Percentiles rank a stretch among this genome's conserved stretches.
Conservation (phyloP, 2,329 filamentous ascomycete genomes). For the Fusarium transvaalense region DNA sequence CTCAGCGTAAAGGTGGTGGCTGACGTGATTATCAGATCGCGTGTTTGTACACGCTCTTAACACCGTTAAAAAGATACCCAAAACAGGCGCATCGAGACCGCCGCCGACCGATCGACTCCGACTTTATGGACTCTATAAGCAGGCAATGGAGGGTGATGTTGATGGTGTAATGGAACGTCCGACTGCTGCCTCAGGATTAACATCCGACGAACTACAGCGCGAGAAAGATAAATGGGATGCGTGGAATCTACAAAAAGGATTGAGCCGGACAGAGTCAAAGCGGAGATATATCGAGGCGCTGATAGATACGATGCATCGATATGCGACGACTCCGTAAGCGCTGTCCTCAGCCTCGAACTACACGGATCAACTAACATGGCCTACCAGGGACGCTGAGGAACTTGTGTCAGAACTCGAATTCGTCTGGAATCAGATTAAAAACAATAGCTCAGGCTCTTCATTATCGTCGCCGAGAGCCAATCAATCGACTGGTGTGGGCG, state of each 20-base stretch:
- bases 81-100: constrained; percentile 89
- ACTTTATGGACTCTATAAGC: constrained; percentile 98
- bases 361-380: constrained; percentile 36
- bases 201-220: constrained; percentile 66
- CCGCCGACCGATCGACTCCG: constrained; percentile 86
- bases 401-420: constrained; percentile 97
- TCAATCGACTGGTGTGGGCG: constrained; percentile 46
- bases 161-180: constrained; percentile 93
- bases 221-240: constrained; percentile 87
- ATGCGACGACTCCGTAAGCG: constrained; percentile 84
- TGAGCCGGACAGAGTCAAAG: constrained; percentile 93
- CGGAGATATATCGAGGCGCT: constrained; percentile 91
- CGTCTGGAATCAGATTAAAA: constrained; percentile 98
- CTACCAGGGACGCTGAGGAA: constrained; percentile 78
- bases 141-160: constrained; percentile 98
- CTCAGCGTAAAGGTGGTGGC: constrained; percentile 14
- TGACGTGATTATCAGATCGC: constrained; percentile 73
- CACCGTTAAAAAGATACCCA: constrained; percentile 97
- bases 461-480: constrained; percentile 66
- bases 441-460: constrained; percentile 77
- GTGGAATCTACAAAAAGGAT: constrained; percentile 88
- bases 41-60: constrained; percentile 99
- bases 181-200: constrained; percentile 60
- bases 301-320: constrained; percentile 96
- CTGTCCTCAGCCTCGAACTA: not conserved